Evolutionary conservation across 768 basidiomycete genomes (phyloP).

Genomic region (Mycena rebaudengoi): DNA sequence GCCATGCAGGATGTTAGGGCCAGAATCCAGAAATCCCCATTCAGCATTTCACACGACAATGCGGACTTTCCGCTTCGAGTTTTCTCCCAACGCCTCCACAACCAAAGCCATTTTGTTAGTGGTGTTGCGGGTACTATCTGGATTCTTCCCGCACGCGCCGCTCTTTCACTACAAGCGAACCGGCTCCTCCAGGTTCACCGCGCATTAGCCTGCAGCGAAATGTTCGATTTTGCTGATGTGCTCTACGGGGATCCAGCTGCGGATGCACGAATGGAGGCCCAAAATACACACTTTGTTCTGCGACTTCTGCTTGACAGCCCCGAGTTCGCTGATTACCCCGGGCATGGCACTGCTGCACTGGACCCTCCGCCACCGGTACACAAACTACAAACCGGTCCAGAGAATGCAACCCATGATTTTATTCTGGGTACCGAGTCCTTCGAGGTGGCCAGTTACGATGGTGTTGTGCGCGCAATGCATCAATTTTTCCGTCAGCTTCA

Average conservation of each 20-base stretch:
- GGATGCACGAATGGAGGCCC: neutral
- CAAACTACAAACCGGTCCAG: conserved; percentile 23
- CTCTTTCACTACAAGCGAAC: too few species aligned
- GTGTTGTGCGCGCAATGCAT: neutral
- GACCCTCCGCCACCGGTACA: conserved; percentile 19
- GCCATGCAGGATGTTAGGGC: too few species aligned
- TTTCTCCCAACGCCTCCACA: too few species aligned
- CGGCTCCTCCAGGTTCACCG: conserved; percentile 8
- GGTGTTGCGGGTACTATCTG: too few species aligned
- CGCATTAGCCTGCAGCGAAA: neutral
- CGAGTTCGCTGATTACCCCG: neutral
- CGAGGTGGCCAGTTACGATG: conserved; percentile 31
- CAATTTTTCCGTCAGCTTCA: neutral
- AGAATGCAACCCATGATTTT: conserved; percentile 10
- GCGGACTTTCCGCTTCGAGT: too few species aligned
- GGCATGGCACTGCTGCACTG: neutral
- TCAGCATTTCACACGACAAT: too few species aligned
- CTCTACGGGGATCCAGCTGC: neutral
- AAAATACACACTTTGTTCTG: neutral
- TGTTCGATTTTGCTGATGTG: neutral
- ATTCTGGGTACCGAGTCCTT: conserved; percentile 27
- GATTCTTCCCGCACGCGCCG: too few species aligned
- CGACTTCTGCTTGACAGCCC: neutral
- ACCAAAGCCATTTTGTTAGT: too few species aligned
- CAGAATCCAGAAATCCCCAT: too few species aligned